Conservation (phyloP, 345 rosid species). For the Camelina neglecta region DNA sequence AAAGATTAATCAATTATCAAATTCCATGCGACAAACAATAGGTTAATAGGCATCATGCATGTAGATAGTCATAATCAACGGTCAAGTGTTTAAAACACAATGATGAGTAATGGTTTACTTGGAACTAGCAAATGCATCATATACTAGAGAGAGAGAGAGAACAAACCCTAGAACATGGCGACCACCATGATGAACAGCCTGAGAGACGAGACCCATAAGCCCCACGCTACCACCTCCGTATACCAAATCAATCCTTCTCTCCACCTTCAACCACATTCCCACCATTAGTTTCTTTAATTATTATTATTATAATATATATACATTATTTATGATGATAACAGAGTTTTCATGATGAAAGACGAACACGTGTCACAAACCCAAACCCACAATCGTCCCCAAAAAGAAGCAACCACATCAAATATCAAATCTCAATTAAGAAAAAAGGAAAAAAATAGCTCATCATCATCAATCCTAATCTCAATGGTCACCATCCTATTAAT, state of each 20-base stretch:
- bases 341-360: conserved; percentile 54
- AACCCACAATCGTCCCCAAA: conserved; percentile 25
- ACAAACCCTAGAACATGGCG: conserved; percentile 98
- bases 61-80: conserved; percentile 32
- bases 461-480: conserved; percentile 43
- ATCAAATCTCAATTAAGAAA: conserved; percentile 41
- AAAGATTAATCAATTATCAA: conserved; percentile 23
- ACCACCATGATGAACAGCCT: conserved; percentile 98
- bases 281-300: conserved; percentile 49
- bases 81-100: conserved; percentile 41
- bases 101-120: conserved; percentile 36
- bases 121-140: conserved; percentile 40
- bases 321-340: conserved; percentile 37
- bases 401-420: conserved; percentile 44
- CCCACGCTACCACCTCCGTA: conserved; percentile 99
- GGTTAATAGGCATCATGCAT: conserved; percentile 30
- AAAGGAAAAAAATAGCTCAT: conserved; percentile 31
- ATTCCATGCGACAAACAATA: conserved; percentile 10
- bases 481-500: conserved; percentile 43
- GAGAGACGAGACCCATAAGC: conserved; percentile 97
- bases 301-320: neutral
- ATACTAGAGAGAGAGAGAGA: conserved; percentile 36
- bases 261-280: conserved; percentile 70
- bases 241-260: conserved; percentile 90
- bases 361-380: conserved; percentile 58